Percentiles rank a stretch among this genome's conserved stretches.
phyloP scores from a whole-genome alignment of 1,284 basidiomycete species.

The Ceratobasidium theobromae region DNA sequence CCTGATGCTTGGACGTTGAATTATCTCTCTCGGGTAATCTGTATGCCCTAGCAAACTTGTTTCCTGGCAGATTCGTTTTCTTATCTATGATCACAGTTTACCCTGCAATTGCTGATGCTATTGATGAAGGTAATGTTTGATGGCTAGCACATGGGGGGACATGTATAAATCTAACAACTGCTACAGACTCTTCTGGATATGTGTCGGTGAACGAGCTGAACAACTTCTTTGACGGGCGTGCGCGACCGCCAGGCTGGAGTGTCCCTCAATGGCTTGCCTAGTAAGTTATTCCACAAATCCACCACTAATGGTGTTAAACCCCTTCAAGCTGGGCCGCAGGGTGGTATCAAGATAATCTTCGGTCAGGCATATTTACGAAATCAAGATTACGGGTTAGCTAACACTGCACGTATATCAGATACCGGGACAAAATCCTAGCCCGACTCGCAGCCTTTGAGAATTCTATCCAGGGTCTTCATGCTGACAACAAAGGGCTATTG shows the following conservation, averaged over 20 bases:
- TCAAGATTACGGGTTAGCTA: background rate
- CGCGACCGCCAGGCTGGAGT: slow-evolving; percentile 2
- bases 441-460: slow-evolving; percentile 3
- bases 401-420: background rate
- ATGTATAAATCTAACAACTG: too few species aligned
- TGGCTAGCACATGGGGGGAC: too few species aligned
- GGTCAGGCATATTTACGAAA: background rate
- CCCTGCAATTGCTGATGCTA: slow-evolving; percentile 19
- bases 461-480: slow-evolving; percentile 12
- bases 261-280: slow-evolving; percentile 24
- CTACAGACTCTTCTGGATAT: slow-evolving; percentile 20
- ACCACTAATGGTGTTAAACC: background rate
- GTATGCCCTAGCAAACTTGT: background rate
- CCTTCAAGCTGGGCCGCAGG: slow-evolving; percentile 14
- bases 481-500: slow-evolving; percentile 16
- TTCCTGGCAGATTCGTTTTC: background rate
- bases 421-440: slow-evolving; percentile 19
- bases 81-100: background rate
- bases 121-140: slow-evolving; percentile 10
- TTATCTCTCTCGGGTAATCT: slow-evolving; percentile 23
- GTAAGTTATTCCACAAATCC: background rate
- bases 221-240: slow-evolving; percentile 18
- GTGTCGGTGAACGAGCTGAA: slow-evolving; percentile 21
- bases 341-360: slow-evolving; percentile 29
- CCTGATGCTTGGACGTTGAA: slow-evolving; percentile 16